Conservation (phyloP, 306 rosid species). For the Inga laurina region DNA sequence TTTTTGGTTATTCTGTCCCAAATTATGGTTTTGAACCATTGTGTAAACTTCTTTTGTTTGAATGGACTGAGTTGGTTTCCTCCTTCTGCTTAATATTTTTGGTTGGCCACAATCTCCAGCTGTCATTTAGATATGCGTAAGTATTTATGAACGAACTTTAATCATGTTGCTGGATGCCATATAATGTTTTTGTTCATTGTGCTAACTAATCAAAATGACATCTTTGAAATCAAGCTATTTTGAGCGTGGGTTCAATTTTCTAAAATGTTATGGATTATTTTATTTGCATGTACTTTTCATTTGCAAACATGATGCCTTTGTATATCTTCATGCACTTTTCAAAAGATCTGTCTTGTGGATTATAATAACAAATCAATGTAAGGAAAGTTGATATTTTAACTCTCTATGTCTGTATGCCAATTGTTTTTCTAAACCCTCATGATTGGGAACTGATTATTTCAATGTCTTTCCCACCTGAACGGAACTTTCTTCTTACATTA, state of each 20-base stretch:
- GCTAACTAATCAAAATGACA: not conserved
- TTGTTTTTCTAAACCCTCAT: not conserved
- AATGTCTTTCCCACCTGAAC: not conserved
- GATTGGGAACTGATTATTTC: slow-evolving; percentile 1
- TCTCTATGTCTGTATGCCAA: not conserved
- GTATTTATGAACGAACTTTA: not conserved
- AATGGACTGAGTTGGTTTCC: slow-evolving; percentile 8
- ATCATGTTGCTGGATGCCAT: not conserved
- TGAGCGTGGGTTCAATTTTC: slow-evolving; percentile 22
- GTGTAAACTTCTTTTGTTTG: slow-evolving; percentile 7
- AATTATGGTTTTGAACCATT: slow-evolving; percentile 14
- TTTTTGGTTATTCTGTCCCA: not conserved
- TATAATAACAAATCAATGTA: slow-evolving; percentile 13
- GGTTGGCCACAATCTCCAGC: not conserved
- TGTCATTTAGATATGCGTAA: slow-evolving; percentile 13
- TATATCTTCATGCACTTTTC: not conserved
- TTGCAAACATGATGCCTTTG: not conserved
- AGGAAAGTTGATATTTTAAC: not conserved
- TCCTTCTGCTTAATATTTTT: not conserved
- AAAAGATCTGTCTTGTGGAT: not conserved
- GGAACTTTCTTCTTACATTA: not conserved
- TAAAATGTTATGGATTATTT: slow-evolving; percentile 15
- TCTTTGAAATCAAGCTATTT: slow-evolving; percentile 15
- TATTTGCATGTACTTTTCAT: not conserved
- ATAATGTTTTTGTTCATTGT: not conserved